Base-by-base conservation (phyloP, 768 basidiomycete genomes). In the Xerocomellus intermedius region DNA sequence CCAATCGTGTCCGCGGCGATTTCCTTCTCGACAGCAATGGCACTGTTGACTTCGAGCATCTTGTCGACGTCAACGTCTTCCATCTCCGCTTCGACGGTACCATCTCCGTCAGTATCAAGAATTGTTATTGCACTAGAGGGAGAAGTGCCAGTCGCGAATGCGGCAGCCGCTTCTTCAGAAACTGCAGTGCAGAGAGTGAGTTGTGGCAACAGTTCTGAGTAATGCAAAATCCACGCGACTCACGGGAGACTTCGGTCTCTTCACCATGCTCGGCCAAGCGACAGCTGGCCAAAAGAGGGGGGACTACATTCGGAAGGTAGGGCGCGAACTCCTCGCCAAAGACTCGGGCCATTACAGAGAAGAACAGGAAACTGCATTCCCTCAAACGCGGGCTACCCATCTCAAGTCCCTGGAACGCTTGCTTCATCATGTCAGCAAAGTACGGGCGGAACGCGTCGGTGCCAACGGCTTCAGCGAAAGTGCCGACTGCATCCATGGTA, bases 11-110 rank as follows among this genome's bases (percentile, higher is more conserved):
- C 95, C 24, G 94, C 93, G 21, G 97, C 95, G 56, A 98, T 97
- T 78, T 99, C 97, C 74, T 99, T 99, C 79, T 99, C 97, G 52
- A 98, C 94, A 41, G 95, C 95, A 61, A 98, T 88, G 21, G 94
- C 95, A 63, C 89, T 92, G 77, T 94, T 96, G 58, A 95, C 92
- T 58, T 94, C 91, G 67, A 94, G 82, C 73, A 92, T 79, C 73
- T 93, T 92, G 63, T 92, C 91, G 47, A 92, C 73, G 63, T 94
- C 91, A 42, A 91, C 70, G 49, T 93, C 89, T 55, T 92, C 91
- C 54, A 85, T 73, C 57, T 91, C 87, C 52, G 80, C 73, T 36
- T 82, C 80, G n/a, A 73, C 68, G 58, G 76, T 79, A n/a, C 80
- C 79, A 60, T 85, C 82, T 13, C 67, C 73, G 59, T 82, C 86